phyloP scores from a whole-genome alignment of 805 yeast species.

The Teunomyces lycoperdinae region DNA sequence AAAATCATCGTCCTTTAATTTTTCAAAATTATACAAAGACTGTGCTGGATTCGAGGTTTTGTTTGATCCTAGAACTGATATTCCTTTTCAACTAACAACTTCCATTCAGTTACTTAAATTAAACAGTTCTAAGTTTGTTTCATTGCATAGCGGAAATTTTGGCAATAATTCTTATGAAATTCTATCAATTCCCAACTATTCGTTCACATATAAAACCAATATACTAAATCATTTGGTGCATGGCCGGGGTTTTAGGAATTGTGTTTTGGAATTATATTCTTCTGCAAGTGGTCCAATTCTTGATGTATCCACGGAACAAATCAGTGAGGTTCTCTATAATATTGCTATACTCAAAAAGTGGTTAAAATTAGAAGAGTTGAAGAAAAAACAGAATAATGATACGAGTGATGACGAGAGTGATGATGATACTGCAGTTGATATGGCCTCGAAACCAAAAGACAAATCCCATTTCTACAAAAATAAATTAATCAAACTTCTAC shows the following conservation, averaged over 20 bases:
- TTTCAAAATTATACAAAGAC: slow-evolving; percentile 16
- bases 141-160: slow-evolving; percentile 3
- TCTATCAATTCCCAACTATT: slow-evolving; percentile 33
- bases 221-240: slow-evolving; percentile 28
- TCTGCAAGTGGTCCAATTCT: slow-evolving; percentile 38
- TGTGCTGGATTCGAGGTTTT: slow-evolving; percentile 41
- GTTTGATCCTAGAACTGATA: slow-evolving; percentile 28
- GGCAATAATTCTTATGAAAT: slow-evolving; percentile 24
- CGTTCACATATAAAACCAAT: slow-evolving; percentile 35
- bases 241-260: slow-evolving; percentile 36
- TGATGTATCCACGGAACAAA: slow-evolving; percentile 33
- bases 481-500: slow-evolving; percentile 13
- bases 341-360: slow-evolving; percentile 28
- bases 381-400: slow-evolving; percentile 4
- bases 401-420: neutral
- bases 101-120: slow-evolving; percentile 32
- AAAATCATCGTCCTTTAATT: slow-evolving; percentile 26
- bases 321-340: slow-evolving; percentile 33
- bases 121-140: slow-evolving; percentile 15
- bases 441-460: neutral
- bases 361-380: slow-evolving; percentile 17
- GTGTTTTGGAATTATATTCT: slow-evolving; percentile 35
- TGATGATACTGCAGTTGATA: slow-evolving; percentile 3
- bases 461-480: slow-evolving; percentile 15
- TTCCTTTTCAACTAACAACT: slow-evolving; percentile 32